Conservation (phyloP, 148 eudicot genomes). For the Gaultheria prostrata region DNA sequence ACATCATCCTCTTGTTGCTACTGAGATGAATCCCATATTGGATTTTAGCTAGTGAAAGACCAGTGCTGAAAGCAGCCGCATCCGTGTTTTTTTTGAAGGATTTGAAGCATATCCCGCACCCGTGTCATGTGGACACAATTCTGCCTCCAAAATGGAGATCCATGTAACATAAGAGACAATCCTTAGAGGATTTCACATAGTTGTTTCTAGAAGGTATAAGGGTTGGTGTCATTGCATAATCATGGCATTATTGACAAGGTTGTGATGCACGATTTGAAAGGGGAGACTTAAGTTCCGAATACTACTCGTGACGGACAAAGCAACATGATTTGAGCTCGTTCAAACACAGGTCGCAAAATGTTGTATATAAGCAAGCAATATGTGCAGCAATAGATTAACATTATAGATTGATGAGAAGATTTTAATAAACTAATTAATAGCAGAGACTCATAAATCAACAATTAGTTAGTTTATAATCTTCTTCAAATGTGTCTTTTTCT, state of each 20-base stretch:
- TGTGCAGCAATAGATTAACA: neutral
- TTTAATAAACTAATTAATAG: neutral
- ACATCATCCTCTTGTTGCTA: neutral
- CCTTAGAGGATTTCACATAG: neutral
- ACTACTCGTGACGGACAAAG: neutral
- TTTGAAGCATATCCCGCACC: neutral
- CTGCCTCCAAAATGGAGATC: neutral
- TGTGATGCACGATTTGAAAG: neutral
- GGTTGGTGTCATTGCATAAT: neutral
- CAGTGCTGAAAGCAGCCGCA: neutral
- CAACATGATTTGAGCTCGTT: neutral
- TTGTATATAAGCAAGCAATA: neutral
- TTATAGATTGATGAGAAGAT: neutral
- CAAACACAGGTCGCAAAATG: neutral
- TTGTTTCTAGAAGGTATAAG: neutral
- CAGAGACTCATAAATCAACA: neutral
- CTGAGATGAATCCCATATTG: neutral
- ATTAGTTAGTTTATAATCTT: neutral
- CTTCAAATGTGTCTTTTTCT: neutral
- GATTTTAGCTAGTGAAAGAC: neutral
- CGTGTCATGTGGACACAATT: neutral
- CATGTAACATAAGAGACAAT: neutral
- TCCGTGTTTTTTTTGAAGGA: neutral
- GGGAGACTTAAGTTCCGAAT: neutral
- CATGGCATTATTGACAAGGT: neutral